phyloP scores from a whole-genome alignment of 805 yeast species.

The Wickerhamomyces strasburgensis region DNA sequence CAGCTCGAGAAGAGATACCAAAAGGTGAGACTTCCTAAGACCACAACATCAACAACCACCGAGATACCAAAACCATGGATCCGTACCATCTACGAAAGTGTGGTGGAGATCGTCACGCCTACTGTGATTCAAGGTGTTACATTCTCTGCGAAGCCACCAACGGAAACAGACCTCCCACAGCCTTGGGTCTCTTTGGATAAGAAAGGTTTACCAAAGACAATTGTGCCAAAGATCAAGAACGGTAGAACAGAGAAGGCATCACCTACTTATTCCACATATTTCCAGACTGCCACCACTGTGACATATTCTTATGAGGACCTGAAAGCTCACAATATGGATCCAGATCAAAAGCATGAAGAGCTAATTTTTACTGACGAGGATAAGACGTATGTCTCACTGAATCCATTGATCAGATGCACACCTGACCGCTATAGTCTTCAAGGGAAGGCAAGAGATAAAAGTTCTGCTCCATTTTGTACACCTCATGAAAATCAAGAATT shows the following conservation, averaged over 20 bases:
- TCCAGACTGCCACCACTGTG: slow-evolving; percentile 61
- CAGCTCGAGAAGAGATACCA: slow-evolving; percentile 24
- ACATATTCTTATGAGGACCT: slow-evolving; percentile 55
- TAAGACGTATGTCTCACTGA: slow-evolving; percentile 61
- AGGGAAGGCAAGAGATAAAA: slow-evolving; percentile 50
- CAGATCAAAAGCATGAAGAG: slow-evolving; percentile 54
- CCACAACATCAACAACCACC: slow-evolving; percentile 27
- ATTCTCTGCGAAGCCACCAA: slow-evolving; percentile 40
- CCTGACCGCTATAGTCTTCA: slow-evolving; percentile 68
- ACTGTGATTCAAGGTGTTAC: slow-evolving; percentile 56
- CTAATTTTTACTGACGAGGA: slow-evolving; percentile 60
- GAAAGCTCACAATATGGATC: slow-evolving; percentile 69
- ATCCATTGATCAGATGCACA: slow-evolving; percentile 80
- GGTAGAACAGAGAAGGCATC: slow-evolving; percentile 61
- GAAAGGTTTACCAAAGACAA: slow-evolving; percentile 76
- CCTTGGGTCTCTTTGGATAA: slow-evolving; percentile 80
- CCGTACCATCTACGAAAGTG: slow-evolving; percentile 57
- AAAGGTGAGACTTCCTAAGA: slow-evolving; percentile 29
- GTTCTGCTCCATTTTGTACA: slow-evolving; percentile 80
- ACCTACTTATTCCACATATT: slow-evolving; percentile 75
- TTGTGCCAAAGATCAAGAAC: slow-evolving; percentile 68
- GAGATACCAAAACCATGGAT: slow-evolving; percentile 60
- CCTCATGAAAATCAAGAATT: slow-evolving; percentile 61
- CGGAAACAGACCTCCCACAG: slow-evolving; percentile 56
- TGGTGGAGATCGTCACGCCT: slow-evolving; percentile 66